Conservation (phyloP, 441 rosid species). For the Geranium incanum region DNA sequence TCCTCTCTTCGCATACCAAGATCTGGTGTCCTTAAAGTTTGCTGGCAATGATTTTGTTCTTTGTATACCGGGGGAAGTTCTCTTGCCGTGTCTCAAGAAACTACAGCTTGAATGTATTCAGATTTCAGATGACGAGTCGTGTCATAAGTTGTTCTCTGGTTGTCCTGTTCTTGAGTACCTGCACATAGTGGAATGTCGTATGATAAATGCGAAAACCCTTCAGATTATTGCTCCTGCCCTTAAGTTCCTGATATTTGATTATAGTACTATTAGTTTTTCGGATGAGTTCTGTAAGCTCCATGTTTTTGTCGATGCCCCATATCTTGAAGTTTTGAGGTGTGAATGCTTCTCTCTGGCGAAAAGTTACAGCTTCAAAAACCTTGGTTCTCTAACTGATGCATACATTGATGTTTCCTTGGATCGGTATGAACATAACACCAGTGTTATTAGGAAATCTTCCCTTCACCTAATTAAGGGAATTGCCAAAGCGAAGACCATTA, state of each 20-base stretch:
- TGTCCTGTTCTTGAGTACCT: background rate
- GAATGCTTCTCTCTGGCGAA: background rate
- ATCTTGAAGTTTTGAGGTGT: background rate
- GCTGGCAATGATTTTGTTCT: background rate
- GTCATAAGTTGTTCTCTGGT: background rate
- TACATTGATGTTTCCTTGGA: background rate
- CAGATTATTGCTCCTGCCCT: background rate
- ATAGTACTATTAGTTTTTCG: background rate
- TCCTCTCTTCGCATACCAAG: background rate
- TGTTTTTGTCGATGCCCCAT: background rate
- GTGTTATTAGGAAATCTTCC: background rate
- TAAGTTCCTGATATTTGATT: background rate
- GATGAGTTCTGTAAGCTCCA: no score
- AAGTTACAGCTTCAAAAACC: background rate
- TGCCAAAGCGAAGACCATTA: background rate
- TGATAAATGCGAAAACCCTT: background rate
- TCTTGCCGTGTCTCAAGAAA: background rate
- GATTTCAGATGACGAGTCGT: background rate
- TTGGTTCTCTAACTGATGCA: background rate
- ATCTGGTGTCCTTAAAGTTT: background rate
- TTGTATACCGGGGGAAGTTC: background rate
- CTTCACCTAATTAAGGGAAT: background rate
- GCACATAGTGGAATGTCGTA: background rate
- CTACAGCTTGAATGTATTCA: background rate
- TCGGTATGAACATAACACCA: background rate